Evolutionary conservation across 164 flowering plant species (phyloP), one percentile per base, ranked within the genome.

Genomic region (Malania oleifera): DNA sequence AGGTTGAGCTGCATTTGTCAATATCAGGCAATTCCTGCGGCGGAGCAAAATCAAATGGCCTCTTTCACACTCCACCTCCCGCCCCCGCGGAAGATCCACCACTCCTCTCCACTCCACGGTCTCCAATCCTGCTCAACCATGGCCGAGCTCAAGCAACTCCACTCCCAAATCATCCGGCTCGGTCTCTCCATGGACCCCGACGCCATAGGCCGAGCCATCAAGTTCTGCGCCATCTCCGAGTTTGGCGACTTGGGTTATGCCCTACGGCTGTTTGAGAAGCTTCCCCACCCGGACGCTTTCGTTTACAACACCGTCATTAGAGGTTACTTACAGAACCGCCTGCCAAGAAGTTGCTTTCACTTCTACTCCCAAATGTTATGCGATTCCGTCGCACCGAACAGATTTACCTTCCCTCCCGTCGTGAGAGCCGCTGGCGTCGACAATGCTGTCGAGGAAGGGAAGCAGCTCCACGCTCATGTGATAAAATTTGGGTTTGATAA

Each of bases 211-310:
- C 70, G 77, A 11, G 41, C 77, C 52, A 68, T 80, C 54, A 75
- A 77, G 67, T 73, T 75, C 65, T 75, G 77, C 49, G 66, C 76
- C 19, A 11, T 74, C 2, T 69, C 79, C 6, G 15, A 41, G n/a
- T 43, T 56, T 14, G 80, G 79, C 5, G 76, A 79, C 47, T 52
- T 79, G 14, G 22, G 51, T 6, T 82, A 82, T 57, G 84, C 84
- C 25, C 67, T 71, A 57, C 69, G 64, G 15, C 57, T 73, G 60
- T 75, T 79, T 51, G 63, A 67, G 11, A 7, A n/a, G 25, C 55
- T 79, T 39, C 84, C 80, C 13, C 52, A 73, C 19, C 86, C 82
- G 37, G 82, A 82, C 60, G 65, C 78, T 15, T 79, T 79, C 54
- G 35, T 82, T 8, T 79, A 73, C 63, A 82, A 82, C 41, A 75